Base-by-base conservation (phyloP, 805 yeast genomes). In the Priceomyces carsonii region DNA sequence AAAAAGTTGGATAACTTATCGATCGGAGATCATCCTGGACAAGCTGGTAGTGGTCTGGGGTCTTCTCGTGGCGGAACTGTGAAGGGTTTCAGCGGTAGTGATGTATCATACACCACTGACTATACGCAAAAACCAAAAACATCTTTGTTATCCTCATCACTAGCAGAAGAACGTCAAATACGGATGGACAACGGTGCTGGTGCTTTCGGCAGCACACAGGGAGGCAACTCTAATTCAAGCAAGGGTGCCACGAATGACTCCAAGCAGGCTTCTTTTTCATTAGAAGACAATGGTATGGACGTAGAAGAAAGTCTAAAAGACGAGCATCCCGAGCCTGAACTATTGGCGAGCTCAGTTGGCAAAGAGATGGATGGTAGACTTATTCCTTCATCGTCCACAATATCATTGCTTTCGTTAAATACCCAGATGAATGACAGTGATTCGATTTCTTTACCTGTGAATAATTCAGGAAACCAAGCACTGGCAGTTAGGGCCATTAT, bases 281-380 rank as follows among this genome's bases (percentile, higher is more conserved):
- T 32, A 4, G 35, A 32, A 7, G 35, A 32, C 10, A 18, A 10
- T 17, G 15, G 21, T 18, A 15, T 16, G 16, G 14, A 13, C n/a
- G 18, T 17, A 8, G 29, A 32, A 6, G 17, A 8, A 5, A 21
- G 32, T 18, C 42, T 28, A 28, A 36, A 55, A 6, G 59, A 57
- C 29, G 71, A 63, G 16, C 74, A 68, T 39, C 74, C 73, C 3
- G 74, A 69, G 35, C 74, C 74, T 1, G 62, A 61, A 37, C 48
- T 69, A 18, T 47, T 67, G 23, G 73, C 74, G 1, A 62, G 66
- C 8, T 63, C 71, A 0, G 73, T 65, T 4, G 73, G 71, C 3
- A 60, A 61, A 27, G 71, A 68, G 29, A 48, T 53, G 15, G 63
- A 60, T 19, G 74, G 73, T 3, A 45, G 63, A 18, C 38, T 68